phyloP scores from a whole-genome alignment of 1,139 yeast species.

The Debaryomyces subglobosus region DNA sequence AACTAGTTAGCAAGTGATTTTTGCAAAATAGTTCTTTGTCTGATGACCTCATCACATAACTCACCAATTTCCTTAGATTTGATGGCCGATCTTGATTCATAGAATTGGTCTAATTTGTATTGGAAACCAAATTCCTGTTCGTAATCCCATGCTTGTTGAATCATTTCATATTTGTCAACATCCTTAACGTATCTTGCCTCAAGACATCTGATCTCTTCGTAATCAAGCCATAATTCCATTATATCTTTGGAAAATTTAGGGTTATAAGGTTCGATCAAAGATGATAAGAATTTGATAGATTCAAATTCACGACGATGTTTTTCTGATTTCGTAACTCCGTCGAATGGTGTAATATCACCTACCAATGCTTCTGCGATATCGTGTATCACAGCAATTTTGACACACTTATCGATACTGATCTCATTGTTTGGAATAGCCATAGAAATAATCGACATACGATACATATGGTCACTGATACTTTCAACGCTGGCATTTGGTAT shows the following conservation, averaged over 20 bases:
- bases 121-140: constrained; percentile 64
- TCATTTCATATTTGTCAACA: constrained; percentile 90
- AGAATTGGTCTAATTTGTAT: constrained; percentile 70
- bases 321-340: constrained; percentile 61
- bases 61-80: constrained; percentile 71
- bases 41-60: constrained; percentile 69
- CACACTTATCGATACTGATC: constrained; percentile 58
- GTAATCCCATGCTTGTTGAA: constrained; percentile 89
- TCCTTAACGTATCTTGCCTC: constrained; percentile 94
- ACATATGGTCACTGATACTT: constrained; percentile 94
- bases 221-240: constrained; percentile 81
- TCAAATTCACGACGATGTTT: constrained; percentile 82
- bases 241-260: constrained; percentile 65
- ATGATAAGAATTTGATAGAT: constrained; percentile 69
- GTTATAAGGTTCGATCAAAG: constrained; percentile 67
- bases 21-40: constrained; percentile 56
- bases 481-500: constrained; percentile 57
- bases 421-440: constrained; percentile 60
- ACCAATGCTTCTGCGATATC: constrained; percentile 94
- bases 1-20: constrained; percentile 4
- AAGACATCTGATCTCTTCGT: constrained; percentile 76
- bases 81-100: constrained; percentile 61
- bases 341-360: constrained; percentile 93
- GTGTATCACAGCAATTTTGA: constrained; percentile 85
- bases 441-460: constrained; percentile 86